Conservation (phyloP, 768 basidiomycete genomes). For the Holtermannia corniformis region DNA sequence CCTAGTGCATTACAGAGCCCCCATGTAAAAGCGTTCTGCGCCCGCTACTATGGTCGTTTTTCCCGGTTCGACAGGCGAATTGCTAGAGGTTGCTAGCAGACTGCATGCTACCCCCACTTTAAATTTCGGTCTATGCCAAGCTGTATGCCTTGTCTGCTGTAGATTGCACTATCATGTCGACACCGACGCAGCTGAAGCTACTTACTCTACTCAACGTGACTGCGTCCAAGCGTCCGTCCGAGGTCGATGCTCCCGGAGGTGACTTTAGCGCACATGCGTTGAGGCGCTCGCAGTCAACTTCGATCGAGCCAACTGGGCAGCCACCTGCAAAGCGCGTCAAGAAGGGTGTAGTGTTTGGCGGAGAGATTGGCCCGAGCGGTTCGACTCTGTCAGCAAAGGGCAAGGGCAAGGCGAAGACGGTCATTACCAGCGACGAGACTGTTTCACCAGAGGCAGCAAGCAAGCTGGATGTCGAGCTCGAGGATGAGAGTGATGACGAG, state of each 20-base stretch:
- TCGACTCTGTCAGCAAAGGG: slow-evolving; percentile 15
- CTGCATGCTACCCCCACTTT: no score
- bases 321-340: slow-evolving; percentile 2
- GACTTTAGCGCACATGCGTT: slow-evolving; percentile 19
- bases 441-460: slow-evolving; percentile 1
- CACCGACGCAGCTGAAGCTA: slow-evolving; percentile 47
- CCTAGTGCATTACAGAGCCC: no score
- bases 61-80: no score
- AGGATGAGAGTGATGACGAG: slow-evolving; percentile 10
- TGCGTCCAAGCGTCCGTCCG: slow-evolving; percentile 51
- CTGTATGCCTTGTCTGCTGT: no score
- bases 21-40: no score
- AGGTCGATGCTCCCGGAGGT: slow-evolving; percentile 34
- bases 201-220: slow-evolving; percentile 85
- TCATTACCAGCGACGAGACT: slow-evolving; percentile 6
- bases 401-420: slow-evolving; percentile 19
- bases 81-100: no score
- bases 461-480: slow-evolving; percentile 1
- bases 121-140: no score
- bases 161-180: slow-evolving; percentile 29
- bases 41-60: no score
- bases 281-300: background rate
- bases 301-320: background rate
- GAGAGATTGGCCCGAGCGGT: slow-evolving; percentile 40
- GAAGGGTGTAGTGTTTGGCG: slow-evolving; percentile 37